These are phyloP conservation scores for Chamaenerion angustifolium DNA, from an alignment of 345 rosid genomes.

Conservation along the genomic window DNA sequence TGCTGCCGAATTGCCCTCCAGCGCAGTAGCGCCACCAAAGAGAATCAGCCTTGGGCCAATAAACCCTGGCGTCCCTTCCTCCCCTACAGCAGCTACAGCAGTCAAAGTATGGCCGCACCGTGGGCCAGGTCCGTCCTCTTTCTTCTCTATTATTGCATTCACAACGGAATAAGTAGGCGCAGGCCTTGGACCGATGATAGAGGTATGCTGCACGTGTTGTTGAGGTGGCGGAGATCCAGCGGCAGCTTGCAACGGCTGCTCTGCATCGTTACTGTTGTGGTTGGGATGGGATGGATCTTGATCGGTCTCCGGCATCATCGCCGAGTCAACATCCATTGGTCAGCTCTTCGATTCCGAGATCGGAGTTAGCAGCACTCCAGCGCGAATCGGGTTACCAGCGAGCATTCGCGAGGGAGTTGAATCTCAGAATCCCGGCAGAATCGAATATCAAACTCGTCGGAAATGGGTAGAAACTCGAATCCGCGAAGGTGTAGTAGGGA, in stretches of 20 bases:
- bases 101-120: conserved; percentile 98
- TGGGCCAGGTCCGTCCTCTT: conserved; percentile 97
- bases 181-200: conserved; percentile 71
- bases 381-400: conserved; percentile 29
- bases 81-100: conserved; percentile 91
- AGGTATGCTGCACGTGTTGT: conserved; percentile 24
- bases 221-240: conserved; percentile 14
- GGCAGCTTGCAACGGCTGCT: conserved; percentile 3
- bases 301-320: conserved; percentile 62
- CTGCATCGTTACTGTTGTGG: conserved; percentile 7
- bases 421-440: neutral
- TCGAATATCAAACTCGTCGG: conserved; percentile 1
- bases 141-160: conserved; percentile 77
- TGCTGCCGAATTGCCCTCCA: conserved; percentile 87
- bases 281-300: conserved; percentile 44
- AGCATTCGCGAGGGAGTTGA: conserved; percentile 19
- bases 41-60: conserved; percentile 88
- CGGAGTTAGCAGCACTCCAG: conserved; percentile 27
- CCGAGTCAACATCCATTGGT: conserved; percentile 74
- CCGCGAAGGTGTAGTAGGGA: neutral
- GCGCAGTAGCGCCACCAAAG: conserved; percentile 95
- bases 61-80: conserved; percentile 68
- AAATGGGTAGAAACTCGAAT: conserved; percentile 1
- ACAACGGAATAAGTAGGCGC: conserved; percentile 87
- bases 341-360: conserved; percentile 23